Base-by-base conservation (phyloP, 1,139 yeast genomes). In the Saccharomyces hybrid region DNA sequence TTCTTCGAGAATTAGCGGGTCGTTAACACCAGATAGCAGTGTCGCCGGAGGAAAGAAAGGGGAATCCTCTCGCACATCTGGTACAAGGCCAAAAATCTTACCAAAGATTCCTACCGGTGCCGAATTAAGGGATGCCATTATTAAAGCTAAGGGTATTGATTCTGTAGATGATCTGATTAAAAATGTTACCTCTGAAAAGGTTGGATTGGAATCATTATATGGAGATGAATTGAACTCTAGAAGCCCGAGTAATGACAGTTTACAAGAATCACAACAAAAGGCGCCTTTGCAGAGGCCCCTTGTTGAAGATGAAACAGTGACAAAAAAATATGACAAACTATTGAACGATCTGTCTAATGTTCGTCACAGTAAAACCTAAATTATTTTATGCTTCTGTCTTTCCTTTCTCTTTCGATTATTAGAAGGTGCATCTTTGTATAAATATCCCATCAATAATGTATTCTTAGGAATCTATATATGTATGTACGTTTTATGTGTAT, bases 131-230 rank as follows among this genome's bases (percentile, higher is more conserved):
- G 88, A 84, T 57, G 90, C 93, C 0, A 84, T 86, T 49, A 82
- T 86, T 53, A 81, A 82, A 54, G 91, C 91, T 3, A 86, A 86
- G 64, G 95, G 95, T 54, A 81, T 86, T 54, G 84, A 83, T 57
- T 80, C 86, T 20, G 87, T 87, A 5, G 78, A 79, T 13, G 89
- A 86, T 56, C 76, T 87, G 62, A 85, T 88, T 63, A 82, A 78
- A 54, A 84, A 81, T 61, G 85, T 88, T 52, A 81, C 80, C 63
- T 68, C 73, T 50, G 76, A 81, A 56, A 66, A 81, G 38, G 73
- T 80, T 25, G 78, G 80, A 57, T 71, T 84, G 58, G 83, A 83
- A 48, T 79, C 78, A 31, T 81, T 84, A 53, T 83, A 83, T 63
- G 70, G 72, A 53, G 67, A 63, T 8, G 54, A 67, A 9, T 48